A percentile compares a stretch with the other conserved stretches of the same genome.
phyloP scores from a whole-genome alignment of 1,284 basidiomycete species.

The Sporisorium sorghi region DNA sequence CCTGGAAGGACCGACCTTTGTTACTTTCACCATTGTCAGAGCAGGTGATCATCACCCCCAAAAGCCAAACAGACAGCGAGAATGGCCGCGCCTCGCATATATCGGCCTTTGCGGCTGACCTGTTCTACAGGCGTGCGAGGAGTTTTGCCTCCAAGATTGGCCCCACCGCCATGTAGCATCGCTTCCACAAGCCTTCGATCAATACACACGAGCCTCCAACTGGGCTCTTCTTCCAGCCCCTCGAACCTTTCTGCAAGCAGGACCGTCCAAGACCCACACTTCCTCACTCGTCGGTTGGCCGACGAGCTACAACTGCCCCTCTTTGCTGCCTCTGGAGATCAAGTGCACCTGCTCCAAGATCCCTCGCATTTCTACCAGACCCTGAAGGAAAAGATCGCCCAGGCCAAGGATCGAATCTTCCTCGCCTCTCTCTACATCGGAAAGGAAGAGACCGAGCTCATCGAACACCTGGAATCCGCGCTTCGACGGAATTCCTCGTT shows the following conservation, averaged over 20 bases:
- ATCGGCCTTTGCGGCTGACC: neutral
- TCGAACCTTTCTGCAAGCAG: neutral
- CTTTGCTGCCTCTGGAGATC: slow-evolving; percentile 40
- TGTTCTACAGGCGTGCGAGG: neutral
- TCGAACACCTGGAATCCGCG: slow-evolving; percentile 41
- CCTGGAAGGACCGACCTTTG: neutral
- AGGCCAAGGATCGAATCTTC: slow-evolving; percentile 56
- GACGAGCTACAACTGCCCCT: slow-evolving; percentile 30
- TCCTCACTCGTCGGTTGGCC: slow-evolving; percentile 28
- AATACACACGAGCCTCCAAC: neutral
- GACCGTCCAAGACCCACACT: slow-evolving; percentile 32
- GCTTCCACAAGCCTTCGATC: neutral
- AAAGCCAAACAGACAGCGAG: too few species aligned
- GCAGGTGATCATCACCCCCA: too few species aligned
- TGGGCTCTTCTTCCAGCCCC: neutral
- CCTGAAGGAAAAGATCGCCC: slow-evolving; percentile 33
- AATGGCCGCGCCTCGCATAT: neutral
- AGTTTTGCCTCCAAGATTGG: neutral
- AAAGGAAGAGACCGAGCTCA: slow-evolving; percentile 59
- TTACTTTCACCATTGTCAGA: too few species aligned
- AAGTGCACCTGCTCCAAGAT: slow-evolving; percentile 40
- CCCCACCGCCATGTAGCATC: neutral
- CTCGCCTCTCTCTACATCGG: slow-evolving; percentile 63
- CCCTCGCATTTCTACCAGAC: slow-evolving; percentile 49
- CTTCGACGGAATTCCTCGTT: slow-evolving; percentile 74